Evolutionary conservation across 441 rosid genomes (phyloP).

Genomic region (Metrosideros polymorpha): DNA sequence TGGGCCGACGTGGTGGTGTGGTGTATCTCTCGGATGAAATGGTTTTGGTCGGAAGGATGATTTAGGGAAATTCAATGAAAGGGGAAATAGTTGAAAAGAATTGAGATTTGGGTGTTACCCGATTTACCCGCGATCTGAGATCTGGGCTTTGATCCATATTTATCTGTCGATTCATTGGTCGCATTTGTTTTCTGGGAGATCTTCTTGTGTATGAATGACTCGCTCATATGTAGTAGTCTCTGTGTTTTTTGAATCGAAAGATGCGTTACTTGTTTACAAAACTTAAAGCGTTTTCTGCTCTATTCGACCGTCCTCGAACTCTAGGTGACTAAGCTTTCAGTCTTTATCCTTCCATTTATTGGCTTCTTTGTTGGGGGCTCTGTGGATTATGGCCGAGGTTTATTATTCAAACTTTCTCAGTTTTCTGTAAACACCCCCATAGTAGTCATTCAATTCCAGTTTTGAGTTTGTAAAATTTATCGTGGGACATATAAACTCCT

Average conservation of each 20-base stretch:
- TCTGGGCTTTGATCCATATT: not conserved
- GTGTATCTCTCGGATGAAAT: not conserved
- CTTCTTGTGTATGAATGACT: not conserved
- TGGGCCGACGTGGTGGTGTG: not conserved
- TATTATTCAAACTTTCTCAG: not conserved
- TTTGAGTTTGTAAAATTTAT: not conserved
- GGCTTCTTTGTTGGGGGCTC: not conserved
- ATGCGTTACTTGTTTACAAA: not conserved
- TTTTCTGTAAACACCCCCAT: not conserved
- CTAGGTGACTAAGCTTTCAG: not conserved
- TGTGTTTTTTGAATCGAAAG: not conserved
- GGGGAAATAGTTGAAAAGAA: not conserved
- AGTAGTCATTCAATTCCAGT: not conserved
- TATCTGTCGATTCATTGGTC: not conserved
- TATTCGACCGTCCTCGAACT: not conserved
- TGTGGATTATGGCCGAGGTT: not conserved
- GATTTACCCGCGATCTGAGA: not conserved
- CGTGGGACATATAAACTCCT: not conserved
- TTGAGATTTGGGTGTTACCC: not conserved
- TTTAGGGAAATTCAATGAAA: not conserved
- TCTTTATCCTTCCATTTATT: not conserved
- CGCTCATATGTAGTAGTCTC: not conserved
- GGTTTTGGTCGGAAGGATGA: not conserved
- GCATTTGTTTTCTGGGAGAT: not conserved
- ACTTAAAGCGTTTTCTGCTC: not conserved